Evolutionary conservation across 139 green algal species (phyloP), one percentile per base, ranked within the genome.

Genomic region (Microglena sp.): DNA sequence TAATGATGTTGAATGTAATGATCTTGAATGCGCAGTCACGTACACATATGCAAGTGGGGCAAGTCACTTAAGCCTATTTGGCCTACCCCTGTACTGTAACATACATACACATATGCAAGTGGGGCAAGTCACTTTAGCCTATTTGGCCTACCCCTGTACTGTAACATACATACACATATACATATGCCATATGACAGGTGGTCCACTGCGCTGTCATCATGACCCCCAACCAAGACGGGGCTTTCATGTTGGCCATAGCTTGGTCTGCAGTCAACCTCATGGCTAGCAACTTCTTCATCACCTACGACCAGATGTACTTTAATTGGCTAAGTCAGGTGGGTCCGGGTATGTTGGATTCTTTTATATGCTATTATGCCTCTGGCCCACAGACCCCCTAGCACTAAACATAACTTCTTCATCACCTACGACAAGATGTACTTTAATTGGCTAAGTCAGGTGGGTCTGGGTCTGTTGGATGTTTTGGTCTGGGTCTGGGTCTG

Each of bases 181-280:
- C n/a, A n/a, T n/a, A n/a, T n/a, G n/a, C n/a, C n/a, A n/a, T n/a
- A n/a, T 59, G 55, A n/a, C 45, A 70, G 64, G 64, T 70, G 5
- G n/a, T 71, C 5, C 64, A 71, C 53, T 40, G 54, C 8, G 64
- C 64, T 2, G 50, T 55, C 24, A 57, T 35, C 2, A 11, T 71
- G 21, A 26, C 64, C 1, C 64, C 64, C 34, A 71, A 71, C 33
- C 64, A 71, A 35, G 81, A 87, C 45, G 63, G 66, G 24, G 81
- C 81, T 1, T 87, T 87, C 78, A 85, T 87, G 81, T n/a, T 87
- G 2, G 75, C 73, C 30, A 84, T 85, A 24, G 73, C 67, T 7
- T 87, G 79, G 75, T 85, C 81, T 2, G 81, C 81, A 0, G 40
- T 87, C 65, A 85, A 87, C 73, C 72, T 87, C 57, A 61, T 87